These are phyloP conservation scores for Canna indica DNA, from an alignment of 176 grass and related monocot genomes.

Conservation along the genomic window DNA sequence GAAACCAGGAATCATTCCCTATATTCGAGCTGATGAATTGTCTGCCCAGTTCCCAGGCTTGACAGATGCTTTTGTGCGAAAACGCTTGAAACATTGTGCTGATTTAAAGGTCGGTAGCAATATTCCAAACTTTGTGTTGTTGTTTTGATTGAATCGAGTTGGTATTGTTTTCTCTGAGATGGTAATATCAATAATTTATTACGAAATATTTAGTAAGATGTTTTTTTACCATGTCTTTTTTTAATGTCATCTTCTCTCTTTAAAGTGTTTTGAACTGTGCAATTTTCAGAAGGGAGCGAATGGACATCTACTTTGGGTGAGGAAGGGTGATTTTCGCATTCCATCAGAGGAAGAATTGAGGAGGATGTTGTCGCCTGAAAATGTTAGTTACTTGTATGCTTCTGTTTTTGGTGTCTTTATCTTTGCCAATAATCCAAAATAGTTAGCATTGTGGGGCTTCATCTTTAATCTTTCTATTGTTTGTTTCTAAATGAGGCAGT, in stretches of 20 bases:
- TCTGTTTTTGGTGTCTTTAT: slow-evolving; percentile 12
- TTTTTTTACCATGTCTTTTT: background rate
- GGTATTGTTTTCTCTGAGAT: background rate
- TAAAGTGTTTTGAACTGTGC: slow-evolving; percentile 15
- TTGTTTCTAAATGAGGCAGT: background rate
- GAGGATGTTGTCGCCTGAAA: slow-evolving; percentile 68
- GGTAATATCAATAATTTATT: background rate
- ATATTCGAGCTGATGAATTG: slow-evolving; percentile 71
- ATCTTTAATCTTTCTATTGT: background rate
- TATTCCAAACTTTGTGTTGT: background rate
- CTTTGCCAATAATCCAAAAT: background rate
- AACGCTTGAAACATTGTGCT: slow-evolving; percentile 80
- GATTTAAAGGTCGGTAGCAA: slow-evolving; percentile 51
- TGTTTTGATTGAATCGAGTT: background rate
- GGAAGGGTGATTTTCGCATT: slow-evolving; percentile 66
- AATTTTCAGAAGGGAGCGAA: slow-evolving; percentile 59
- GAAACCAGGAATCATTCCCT: slow-evolving; percentile 50
- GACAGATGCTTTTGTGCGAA: slow-evolving; percentile 65
- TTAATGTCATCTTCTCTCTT: slow-evolving; percentile 11
- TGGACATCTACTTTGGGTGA: slow-evolving; percentile 48
- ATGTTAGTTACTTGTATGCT: slow-evolving; percentile 41
- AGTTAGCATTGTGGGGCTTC: background rate
- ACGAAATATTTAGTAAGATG: background rate
- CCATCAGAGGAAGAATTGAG: slow-evolving; percentile 91
- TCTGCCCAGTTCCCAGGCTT: slow-evolving; percentile 57